These are phyloP conservation scores for Anthoceros angustus DNA, from an alignment of 225 moss, liverwort and hornwort species.

Conservation along the genomic window DNA sequence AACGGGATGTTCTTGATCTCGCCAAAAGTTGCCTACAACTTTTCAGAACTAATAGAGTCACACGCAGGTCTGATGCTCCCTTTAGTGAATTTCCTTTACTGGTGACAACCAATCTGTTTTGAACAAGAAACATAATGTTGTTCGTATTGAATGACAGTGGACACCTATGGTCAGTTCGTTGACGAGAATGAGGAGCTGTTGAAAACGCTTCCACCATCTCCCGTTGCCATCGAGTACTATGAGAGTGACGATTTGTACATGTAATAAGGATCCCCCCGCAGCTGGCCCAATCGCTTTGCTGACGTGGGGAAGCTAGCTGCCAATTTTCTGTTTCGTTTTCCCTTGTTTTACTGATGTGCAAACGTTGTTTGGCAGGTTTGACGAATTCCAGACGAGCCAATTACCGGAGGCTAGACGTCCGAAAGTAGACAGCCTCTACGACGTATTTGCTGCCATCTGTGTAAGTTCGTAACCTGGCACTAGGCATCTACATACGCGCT, in stretches of 20 bases:
- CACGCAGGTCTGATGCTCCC: constrained; percentile 49
- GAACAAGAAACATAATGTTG: neutral
- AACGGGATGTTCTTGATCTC: constrained; percentile 76
- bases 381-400: constrained; percentile 94
- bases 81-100: neutral
- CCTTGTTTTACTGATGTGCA: neutral
- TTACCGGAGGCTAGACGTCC: constrained; percentile 74
- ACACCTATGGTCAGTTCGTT: constrained; percentile 82
- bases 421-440: constrained; percentile 52
- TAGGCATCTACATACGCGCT: neutral
- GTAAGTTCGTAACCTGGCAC: constrained; percentile 27
- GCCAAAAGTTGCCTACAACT: constrained; percentile 89
- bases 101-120: neutral
- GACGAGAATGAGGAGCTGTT: constrained; percentile 76
- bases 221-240: constrained; percentile 66
- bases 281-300: constrained; percentile 1
- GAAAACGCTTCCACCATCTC: constrained; percentile 68
- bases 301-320: neutral
- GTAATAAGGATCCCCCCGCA: constrained; percentile 23
- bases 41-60: constrained; percentile 92
- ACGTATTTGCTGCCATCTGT: constrained; percentile 74
- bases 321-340: neutral
- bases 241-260: constrained; percentile 87
- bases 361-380: constrained; percentile 41
- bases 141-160: constrained; percentile 34